phyloP scores from a whole-genome alignment of 2,329 filamentous ascomycete species.

The Thielaviopsis musarum region DNA sequence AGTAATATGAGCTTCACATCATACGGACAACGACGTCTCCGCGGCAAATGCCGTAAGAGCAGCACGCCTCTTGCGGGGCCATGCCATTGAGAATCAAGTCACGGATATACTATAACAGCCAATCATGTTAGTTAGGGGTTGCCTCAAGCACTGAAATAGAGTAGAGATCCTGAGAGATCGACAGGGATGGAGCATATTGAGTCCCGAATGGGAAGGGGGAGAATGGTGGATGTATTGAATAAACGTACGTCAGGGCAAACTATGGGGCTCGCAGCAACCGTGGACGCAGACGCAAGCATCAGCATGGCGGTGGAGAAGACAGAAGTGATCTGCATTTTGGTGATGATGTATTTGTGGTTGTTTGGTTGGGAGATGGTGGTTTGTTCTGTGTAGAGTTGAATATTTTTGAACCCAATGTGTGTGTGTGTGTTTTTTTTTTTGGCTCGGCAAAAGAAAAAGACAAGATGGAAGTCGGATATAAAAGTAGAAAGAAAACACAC shows the following conservation, averaged over 20 bases:
- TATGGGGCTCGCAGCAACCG: slow-evolving; percentile 7
- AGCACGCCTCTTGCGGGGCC: slow-evolving; percentile 32
- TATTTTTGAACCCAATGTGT: too few relatives aligned
- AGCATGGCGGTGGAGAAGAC: background rate
- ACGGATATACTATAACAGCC: slow-evolving; percentile 12
- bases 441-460: background rate
- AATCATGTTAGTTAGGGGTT: background rate
- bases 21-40: slow-evolving; percentile 32
- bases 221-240: background rate
- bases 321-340: background rate
- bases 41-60: slow-evolving; percentile 36
- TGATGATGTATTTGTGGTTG: background rate
- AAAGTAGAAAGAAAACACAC: background rate
- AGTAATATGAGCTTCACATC: slow-evolving; percentile 16
- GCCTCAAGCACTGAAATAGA: slow-evolving; percentile 14
- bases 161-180: background rate
- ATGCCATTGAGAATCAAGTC: slow-evolving; percentile 31
- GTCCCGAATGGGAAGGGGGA: background rate
- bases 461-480: background rate
- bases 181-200: background rate
- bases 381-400: background rate
- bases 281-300: background rate
- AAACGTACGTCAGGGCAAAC: slow-evolving; percentile 9
- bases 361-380: background rate
- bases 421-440: background rate